These are phyloP conservation scores for Chaetoceros tenuissimus DNA, from an alignment of 108 stramenopile species.

Conservation along the genomic window DNA sequence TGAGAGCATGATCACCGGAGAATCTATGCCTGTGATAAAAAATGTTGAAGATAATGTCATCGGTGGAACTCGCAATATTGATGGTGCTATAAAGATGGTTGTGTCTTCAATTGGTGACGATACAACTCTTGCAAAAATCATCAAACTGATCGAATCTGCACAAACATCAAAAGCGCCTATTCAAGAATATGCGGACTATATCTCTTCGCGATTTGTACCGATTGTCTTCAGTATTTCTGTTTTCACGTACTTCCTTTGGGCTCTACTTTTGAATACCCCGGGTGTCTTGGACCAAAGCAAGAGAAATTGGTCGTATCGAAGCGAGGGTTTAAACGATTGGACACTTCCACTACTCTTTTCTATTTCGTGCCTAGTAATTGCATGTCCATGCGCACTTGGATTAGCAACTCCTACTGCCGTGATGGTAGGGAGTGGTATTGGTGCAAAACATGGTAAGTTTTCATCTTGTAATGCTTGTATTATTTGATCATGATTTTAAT, in stretches of 20 bases:
- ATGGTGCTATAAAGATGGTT: constrained; percentile 28
- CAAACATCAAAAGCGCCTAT: constrained; percentile 74
- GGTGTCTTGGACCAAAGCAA: constrained; percentile 26
- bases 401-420: constrained; percentile 87
- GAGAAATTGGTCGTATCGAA: constrained; percentile 38
- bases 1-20: constrained; percentile 83
- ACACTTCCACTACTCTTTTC: constrained; percentile 71
- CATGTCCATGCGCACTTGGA: constrained; percentile 91
- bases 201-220: constrained; percentile 63
- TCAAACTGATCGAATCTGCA: constrained; percentile 70
- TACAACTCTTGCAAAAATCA: constrained; percentile 63
- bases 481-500: too few species aligned
- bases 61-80: constrained; percentile 58
- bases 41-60: constrained; percentile 34
- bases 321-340: constrained; percentile 45
- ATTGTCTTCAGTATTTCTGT: constrained; percentile 48
- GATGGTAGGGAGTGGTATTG: constrained; percentile 80
- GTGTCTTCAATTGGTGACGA: constrained; percentile 47
- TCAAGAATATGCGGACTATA: constrained; percentile 72
- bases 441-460: constrained; percentile 68
- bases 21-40: constrained; percentile 57
- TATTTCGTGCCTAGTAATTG: constrained; percentile 77
- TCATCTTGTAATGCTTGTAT: too few species aligned
- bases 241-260: constrained; percentile 60
- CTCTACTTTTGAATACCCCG: constrained; percentile 25